Base-by-base conservation (phyloP, 129 eudicot species). In the Tanacetum coccineum region DNA sequence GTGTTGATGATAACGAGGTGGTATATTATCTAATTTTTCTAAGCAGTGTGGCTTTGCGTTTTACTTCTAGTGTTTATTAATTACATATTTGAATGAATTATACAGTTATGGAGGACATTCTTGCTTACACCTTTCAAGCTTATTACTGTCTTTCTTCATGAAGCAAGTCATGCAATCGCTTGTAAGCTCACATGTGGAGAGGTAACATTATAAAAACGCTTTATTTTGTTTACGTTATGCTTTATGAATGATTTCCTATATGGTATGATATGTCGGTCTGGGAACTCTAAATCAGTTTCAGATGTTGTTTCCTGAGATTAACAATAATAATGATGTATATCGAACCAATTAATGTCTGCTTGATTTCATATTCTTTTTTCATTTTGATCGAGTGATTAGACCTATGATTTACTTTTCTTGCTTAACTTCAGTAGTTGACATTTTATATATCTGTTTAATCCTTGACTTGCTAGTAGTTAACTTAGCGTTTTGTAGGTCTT, bases 111-210 rank as follows among this genome's bases (percentile, higher is more conserved):
- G 97, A 81, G 97, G 79, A 91, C 97, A 54, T 87, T 87, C 74
- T 61, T 94, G 61, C 85, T 94, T 51, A 94, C 99, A 40, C 97
- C 99, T 14, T 94, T 94, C 59, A 94, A 94, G 90, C 94, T 94
- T 75, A 89, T 94, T 62, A 94, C 99, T 13, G 99, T 94, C 22
- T 94, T 89, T 81, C 97, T 94, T 81, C 99, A 94, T 64, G 99
- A 94, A 83, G 97, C 92, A 72, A 94, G 99, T 67, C 99, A 94
- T 83, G 99, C 99, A 57, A 84, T 94, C 32, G 99, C 99, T 15
- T 89, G 97, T 66, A 80, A 75, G 72, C 99, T 94, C 65, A 94
- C 99, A 72, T 89, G 99, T 79, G 99, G 99, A 51, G 74, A 83
- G 96, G 99, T 94, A 78, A 49, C 2, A 9, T 19, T 22, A 25